Conservation (phyloP, 495 filamentous ascomycete species). For the Talaromyces ruber region DNA sequence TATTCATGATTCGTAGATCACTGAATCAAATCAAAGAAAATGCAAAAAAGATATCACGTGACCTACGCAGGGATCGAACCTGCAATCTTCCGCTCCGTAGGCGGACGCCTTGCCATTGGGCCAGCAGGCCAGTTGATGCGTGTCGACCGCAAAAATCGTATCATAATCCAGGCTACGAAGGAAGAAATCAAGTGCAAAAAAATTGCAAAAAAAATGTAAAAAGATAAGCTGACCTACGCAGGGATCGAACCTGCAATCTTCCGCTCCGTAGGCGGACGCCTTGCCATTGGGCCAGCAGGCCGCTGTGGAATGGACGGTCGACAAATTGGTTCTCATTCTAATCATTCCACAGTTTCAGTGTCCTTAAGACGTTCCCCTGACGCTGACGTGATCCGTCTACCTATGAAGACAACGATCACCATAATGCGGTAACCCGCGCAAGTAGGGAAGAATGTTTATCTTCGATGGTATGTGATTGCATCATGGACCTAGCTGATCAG, state of each 20-base stretch:
- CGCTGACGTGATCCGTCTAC: neutral
- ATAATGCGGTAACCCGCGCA: too few relatives aligned
- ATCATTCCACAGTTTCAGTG: neutral
- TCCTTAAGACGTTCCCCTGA: neutral
- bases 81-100: conserved; percentile 14
- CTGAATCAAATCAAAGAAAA: neutral
- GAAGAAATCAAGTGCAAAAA: neutral
- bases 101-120: conserved; percentile 3
- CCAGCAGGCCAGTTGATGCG: neutral
- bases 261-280: conserved; percentile 5
- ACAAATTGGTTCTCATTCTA: neutral
- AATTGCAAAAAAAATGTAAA: neutral
- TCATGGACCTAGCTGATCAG: neutral
- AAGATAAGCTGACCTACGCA: conserved; percentile 14
- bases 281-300: conserved; percentile 2
- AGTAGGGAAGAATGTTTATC: neutral
- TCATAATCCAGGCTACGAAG: neutral
- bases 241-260: conserved; percentile 24
- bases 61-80: conserved; percentile 23
- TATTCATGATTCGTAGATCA: neutral
- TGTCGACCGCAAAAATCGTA: neutral
- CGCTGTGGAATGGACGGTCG: neutral
- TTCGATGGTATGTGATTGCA: neutral
- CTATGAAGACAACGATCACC: neutral
- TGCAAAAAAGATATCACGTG: conserved; percentile 4